These are phyloP conservation scores for Sporisorium graminicola DNA, from an alignment of 1,284 basidiomycete genomes.

Conservation along the genomic window DNA sequence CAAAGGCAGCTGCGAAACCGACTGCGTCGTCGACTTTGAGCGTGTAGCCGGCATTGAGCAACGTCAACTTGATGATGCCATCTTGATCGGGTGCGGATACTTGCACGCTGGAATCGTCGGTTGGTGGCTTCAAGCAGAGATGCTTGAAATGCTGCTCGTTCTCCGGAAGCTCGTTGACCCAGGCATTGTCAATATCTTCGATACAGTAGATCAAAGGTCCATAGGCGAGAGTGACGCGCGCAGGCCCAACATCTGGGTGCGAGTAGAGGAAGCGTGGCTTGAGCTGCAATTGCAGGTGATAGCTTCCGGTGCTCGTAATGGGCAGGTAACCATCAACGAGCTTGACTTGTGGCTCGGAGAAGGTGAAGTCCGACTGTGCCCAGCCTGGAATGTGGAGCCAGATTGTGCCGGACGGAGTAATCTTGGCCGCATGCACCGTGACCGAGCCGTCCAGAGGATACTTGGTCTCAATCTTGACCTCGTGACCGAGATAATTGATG, in stretches of 20 bases:
- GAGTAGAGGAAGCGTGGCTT: constrained; percentile 20
- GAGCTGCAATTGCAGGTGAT: constrained; percentile 10
- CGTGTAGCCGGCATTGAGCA: constrained; percentile 15
- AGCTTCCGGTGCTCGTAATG: constrained; percentile 7
- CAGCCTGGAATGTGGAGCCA: constrained; percentile 31
- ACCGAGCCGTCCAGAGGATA: constrained; percentile 24
- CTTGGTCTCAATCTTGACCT: constrained; percentile 20
- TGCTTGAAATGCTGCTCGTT: constrained; percentile 36
- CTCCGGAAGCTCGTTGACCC: constrained; percentile 28
- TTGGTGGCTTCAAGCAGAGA: constrained; percentile 21
- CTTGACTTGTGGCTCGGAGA: constrained; percentile 8
- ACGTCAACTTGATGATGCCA: constrained; percentile 11
- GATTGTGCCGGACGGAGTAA: constrained; percentile 12
- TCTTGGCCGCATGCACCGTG: constrained; percentile 6
- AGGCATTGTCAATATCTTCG: constrained; percentile 35
- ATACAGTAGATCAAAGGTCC: constrained; percentile 39
- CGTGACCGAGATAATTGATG: constrained; percentile 20
- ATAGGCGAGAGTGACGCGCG: constrained; percentile 15
- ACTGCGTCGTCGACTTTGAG: constrained; percentile 6
- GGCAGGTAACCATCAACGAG: constrained; percentile 9
- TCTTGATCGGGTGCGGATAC: background rate
- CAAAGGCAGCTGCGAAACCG: constrained; percentile 24
- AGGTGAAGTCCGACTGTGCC: constrained; percentile 18
- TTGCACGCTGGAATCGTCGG: too few species aligned
- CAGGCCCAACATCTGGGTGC: constrained; percentile 24